Evolutionary conservation across 2,329 filamentous ascomycete species (phyloP), one percentile per base, ranked within the genome.

Genomic region (Colletotrichum noveboracense): DNA sequence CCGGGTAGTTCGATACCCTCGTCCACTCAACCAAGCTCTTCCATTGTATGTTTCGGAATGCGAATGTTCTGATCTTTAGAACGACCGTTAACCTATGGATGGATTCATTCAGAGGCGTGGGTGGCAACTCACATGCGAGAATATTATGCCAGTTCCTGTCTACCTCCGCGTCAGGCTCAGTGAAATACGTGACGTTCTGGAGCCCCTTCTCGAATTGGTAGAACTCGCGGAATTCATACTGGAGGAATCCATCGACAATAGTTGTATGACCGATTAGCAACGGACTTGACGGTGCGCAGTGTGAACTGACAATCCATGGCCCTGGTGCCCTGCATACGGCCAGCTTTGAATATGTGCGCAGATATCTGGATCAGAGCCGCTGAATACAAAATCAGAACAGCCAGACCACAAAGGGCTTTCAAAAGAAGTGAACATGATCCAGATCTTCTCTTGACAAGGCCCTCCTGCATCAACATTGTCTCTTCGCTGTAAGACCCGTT

Each of bases 81-180:
- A 48, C 0, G 43, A 13, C 6, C 10, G 10, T 48, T 0, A 48
- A 48, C 0, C 10, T 21, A 48, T 21, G n/a, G 1, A 48, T 48
- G 10, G 2, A 7, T 7, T 10, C 0, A 4, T 13, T 48, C 43
- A 48, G 18, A 48, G 3, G 9, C 18, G 4, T 48, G 18, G 3
- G 6, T 13, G 18, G n/a, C 18, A 18, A 21, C 43, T 48, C 6
- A 48, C 43, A 6, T n/a, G 43, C 43, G 18, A 21, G n/a, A 48
- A 48, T 21, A 48, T 48, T 48, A 13, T 48, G 43, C n/a, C 43
- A 48, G 9, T 48, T 48, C 3, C n/a, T 48, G 43, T 48, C 43
- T 10, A 48, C 43, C 43, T 48, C 43, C 18, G 18, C 43, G 2
- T 48, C 43, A 48, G 43, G 43, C 18, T 43, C 38, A 6, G 38